Conservation (phyloP, 139 green algal species). For the Coelastrella sp. region DNA sequence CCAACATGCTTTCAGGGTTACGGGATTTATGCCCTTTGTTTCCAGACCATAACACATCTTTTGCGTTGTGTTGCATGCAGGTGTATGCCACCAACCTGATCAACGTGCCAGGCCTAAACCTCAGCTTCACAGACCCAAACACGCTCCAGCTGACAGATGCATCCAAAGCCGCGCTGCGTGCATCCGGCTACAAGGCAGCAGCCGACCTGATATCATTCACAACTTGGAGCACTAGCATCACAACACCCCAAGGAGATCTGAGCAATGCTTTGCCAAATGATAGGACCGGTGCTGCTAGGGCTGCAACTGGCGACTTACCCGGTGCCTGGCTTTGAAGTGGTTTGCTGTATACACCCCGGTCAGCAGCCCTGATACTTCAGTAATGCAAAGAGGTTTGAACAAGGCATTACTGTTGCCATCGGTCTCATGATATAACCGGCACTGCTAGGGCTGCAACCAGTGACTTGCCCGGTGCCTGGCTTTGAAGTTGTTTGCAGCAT, state of each 20-base stretch:
- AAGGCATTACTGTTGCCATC: too few relatives aligned
- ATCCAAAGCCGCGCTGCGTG: not conserved
- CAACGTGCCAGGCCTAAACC: not conserved
- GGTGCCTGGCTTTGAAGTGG: too few relatives aligned
- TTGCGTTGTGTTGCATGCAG: not conserved
- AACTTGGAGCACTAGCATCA: not conserved
- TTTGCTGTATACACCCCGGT: too few relatives aligned
- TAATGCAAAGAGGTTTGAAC: too few relatives aligned
- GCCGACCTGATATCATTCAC: not conserved
- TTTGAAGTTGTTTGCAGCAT: too few relatives aligned
- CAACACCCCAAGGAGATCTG: not conserved
- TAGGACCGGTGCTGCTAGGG: not conserved
- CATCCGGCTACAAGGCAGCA: not conserved
- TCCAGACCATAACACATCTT: not conserved
- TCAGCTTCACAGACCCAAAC: not conserved
- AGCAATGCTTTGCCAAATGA: not conserved
- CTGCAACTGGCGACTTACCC: too few relatives aligned
- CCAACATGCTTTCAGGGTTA: not conserved
- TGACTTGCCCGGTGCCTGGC: too few relatives aligned
- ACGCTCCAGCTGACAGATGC: not conserved
- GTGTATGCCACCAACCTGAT: not conserved
- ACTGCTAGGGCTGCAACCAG: too few relatives aligned
- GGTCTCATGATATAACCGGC: too few relatives aligned
- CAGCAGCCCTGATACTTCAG: too few relatives aligned
- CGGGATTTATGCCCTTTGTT: not conserved